Base-by-base conservation (phyloP, 1,284 basidiomycete genomes). In the Irpex lacteus region DNA sequence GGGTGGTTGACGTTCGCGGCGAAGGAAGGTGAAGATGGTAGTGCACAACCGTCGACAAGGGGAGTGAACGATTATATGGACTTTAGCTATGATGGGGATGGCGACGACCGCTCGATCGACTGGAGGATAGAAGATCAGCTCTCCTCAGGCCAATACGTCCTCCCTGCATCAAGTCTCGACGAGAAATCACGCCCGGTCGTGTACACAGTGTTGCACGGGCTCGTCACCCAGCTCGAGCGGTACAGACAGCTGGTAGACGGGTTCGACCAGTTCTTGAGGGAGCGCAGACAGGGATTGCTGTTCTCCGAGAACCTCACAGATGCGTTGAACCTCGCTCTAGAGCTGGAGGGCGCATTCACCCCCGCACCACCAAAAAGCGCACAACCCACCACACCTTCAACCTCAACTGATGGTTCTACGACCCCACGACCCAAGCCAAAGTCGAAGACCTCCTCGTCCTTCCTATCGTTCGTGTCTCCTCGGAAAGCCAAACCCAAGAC, bases 241-340 rank as follows among this genome's bases (percentile, higher is more conserved):
- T 96, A 95, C 74, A 86, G 94, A 15, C 82, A 85, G 60, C 76
- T 83, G 15, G 85, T 96, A 18, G 83, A 89, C 13, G 81, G 90
- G 57, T 98, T 99, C 74, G 95, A 98, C 77, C 84, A 84, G 69
- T 92, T 88, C 70, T 84, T 99, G 2, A 76, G 86, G 1, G 95
- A 98, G 76, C 86, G 97, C 34, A 83, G 97, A 44, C 90, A 92
- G 72, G 96, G 96, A 2, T 80, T 99, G 18, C 79, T 98, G 26
- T 98, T 97, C 75, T 92, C 92, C 1, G 96, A 98, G 76, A 96
- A 97, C 72, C 78, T 98, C 37, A 93, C 90, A 18, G 97, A 98
- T 71, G 96, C 96, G 1, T 81, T 98, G 68, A 90, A 82, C 56
- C 80, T 93, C 54, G 84, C 83, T 44, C 77, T 94, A 61, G 90